phyloP scores from a whole-genome alignment of 2,329 filamentous ascomycete genomes.

The Chaetomiaceae sp. region DNA sequence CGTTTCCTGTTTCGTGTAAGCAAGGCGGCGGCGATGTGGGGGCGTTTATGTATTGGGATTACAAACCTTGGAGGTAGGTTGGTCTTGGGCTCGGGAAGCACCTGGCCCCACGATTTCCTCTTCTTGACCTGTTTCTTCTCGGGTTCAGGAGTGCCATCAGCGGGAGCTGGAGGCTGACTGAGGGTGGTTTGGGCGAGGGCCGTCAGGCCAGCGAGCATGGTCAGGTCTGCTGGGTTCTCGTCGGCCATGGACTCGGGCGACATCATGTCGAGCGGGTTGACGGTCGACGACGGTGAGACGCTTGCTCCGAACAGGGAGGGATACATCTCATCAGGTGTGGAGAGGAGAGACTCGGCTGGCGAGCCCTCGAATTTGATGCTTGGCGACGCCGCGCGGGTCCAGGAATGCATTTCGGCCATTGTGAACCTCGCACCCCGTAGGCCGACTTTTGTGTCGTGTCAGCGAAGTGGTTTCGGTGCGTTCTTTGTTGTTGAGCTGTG shows the following conservation, averaged over 20 bases:
- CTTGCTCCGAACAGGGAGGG: conserved; percentile 44
- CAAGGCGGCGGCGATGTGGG: not conserved
- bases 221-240: conserved; percentile 30
- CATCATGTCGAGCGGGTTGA: conserved; percentile 48
- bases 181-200: conserved; percentile 9
- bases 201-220: conserved; percentile 26
- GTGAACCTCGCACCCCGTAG: conserved; percentile 13
- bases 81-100: conserved; percentile 93
- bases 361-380: conserved; percentile 51
- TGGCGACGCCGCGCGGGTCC: conserved; percentile 39
- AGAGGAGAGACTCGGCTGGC: conserved; percentile 51
- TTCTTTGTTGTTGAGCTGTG: conserved; percentile 16
- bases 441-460: conserved; percentile 26
- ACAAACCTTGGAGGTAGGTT: conserved; percentile 76
- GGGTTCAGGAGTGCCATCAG: conserved; percentile 25
- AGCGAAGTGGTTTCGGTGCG: not conserved
- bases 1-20: conserved; percentile 62
- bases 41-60: not conserved
- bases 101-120: conserved; percentile 97
- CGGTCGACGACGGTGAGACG: conserved; percentile 33
- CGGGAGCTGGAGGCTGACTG: conserved; percentile 15
- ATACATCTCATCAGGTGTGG: conserved; percentile 46
- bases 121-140: conserved; percentile 82
- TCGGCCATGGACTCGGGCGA: conserved; percentile 42
- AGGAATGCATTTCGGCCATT: conserved; percentile 37